Evolutionary conservation across 371 early-diverging fungal species (phyloP), one percentile per base, ranked within the genome.

Genomic region (Choanephora cucurbitarum): DNA sequence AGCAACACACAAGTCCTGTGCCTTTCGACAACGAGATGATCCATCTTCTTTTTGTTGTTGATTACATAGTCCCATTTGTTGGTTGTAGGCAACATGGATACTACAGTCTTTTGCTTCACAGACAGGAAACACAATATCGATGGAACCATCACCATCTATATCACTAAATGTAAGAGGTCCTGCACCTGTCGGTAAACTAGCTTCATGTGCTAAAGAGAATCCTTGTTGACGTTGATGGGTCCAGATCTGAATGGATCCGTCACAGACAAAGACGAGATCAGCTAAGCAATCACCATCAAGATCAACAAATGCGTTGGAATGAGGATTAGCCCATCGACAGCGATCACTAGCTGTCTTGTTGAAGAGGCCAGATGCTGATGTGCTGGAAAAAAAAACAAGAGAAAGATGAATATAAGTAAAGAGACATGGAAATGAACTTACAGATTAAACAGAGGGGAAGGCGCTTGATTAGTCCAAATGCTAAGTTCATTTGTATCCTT

Each of bases 291-390:
- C 97, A 23, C 96, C 96, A 62, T 96, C 78, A 22, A 96, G 60
- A 68, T 96, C 97, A 0, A 95, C 67, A 73, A 95, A 94, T 1
- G 93, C 95, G 66, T 88, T 94, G 0, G 93, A 93, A 65, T 96
- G 94, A 5, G 91, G 92, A 51, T 82, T 65, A 10, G 90, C 67
- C 39, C 90, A 81, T 28, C 55, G 69, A 70, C 97, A 96, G 24
- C 78, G 62, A 14, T 66, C 58, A 3, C 68, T 55, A 8, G 56
- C 46, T 11, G 44, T 28, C 41, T 57, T 45, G 22, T 74, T 64
- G 45, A 74, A 58, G 2, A 64, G 15, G 1, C 52, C 46, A 11
- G 57, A 46, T 9, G 74, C 69, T 9, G 73, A 67, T 10, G 67
- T 69, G 34, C 77, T 75, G 17, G 13, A 14, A 14, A 19, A 15